Base-by-base conservation (phyloP, 2,329 filamentous ascomycete species). In the Furcasterigmium furcatum region DNA sequence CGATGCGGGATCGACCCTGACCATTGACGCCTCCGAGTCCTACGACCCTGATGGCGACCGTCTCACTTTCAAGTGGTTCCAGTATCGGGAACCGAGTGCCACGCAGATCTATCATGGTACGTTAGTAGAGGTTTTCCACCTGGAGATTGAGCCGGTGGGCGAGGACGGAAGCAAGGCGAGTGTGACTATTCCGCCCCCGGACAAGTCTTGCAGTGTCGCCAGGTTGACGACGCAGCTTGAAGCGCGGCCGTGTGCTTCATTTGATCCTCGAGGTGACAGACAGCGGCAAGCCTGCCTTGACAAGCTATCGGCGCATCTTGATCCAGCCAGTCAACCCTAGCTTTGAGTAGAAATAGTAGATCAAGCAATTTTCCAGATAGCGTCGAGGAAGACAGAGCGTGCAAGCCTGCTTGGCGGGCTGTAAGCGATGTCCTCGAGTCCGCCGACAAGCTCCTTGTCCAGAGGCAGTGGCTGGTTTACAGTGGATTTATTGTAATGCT, bases 191-290 rank as follows among this genome's bases (percentile, higher is more conserved):
- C 30, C 50, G 3, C 44, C 48, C 2, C 42, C 66, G 0, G 70
- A 73, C 18, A 66, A 68, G 49, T 72, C 65, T 32, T 68, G 62
- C 9, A 34, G 32, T n/a, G 41, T 45, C 16, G 40, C 43, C 16
- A 22, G 44, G n/a, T 38, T 46, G 13, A 46, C 46, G 22, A 43
- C 41, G 9, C 40, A 42, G 16, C 24, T 52, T 24, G 58, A n/a
- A 54, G 4, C 59, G 61, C 43, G 73, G 74, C 4, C 66, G 74
- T 55, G 49, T 67, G 36, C 58, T 76, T 49, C 74, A 77, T 56
- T 48, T 77, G 32, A 70, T 79, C 21, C 59, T 79, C 1, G 70
- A 76, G 50, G 72, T 77, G 5, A 70, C 58, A 8, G 69, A 75
- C 45, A 55, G 60, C 18, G 74, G 73, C 2, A 58, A 57, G 5